Base-by-base conservation (phyloP, 2,329 filamentous ascomycete genomes). In the Aspergillus sergii region DNA sequence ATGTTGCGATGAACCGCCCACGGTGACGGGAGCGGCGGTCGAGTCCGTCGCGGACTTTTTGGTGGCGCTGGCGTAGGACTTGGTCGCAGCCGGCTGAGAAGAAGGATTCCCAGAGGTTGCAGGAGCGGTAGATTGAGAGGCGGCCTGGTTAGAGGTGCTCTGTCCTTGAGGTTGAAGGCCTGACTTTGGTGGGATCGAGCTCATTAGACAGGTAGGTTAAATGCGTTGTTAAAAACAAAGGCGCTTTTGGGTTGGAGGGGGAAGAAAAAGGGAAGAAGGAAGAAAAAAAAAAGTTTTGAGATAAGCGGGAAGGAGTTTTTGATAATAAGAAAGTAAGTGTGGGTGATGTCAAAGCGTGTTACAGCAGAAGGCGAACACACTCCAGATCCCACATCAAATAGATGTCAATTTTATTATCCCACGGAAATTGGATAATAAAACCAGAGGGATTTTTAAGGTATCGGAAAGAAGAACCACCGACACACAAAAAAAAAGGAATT, bases 41-140 rank as follows among this genome's bases (percentile, higher is more conserved):
- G 78, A 80, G 77, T 82, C 82, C 76, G 82, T 81, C 78, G 83
- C 82, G 73, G 81, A 81, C 78, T 85, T 86, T 78, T 85, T 86
- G 76, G 86, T 86, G 77, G 84, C 84, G 82, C 79, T 84, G 75
- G 86, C 86, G 86, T 88, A 88, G 75, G 86, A 87, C 61, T 57
- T 56, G 78, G 84, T 81, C 83, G 83, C 83, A 81, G 84, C 74
- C 75, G 78, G 76, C 70, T 82, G 77, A 67, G 85, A 80, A 67
- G 85, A 80, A 71, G 83, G 79, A 80, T 82, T 81, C 78, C 82
- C 82, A 78, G 82, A 76, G 66, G 77, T 75, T 73, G 81, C 78
- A 71, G 77, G 76, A 70, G 82, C 78, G 77, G 81, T 78, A 73
- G 80, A 73, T 61, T 77, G 70, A 59, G 74, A 79, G 75, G 81